Base-by-base conservation (phyloP, 2,329 filamentous ascomycete species). In the Epichloe brachyelytri region DNA sequence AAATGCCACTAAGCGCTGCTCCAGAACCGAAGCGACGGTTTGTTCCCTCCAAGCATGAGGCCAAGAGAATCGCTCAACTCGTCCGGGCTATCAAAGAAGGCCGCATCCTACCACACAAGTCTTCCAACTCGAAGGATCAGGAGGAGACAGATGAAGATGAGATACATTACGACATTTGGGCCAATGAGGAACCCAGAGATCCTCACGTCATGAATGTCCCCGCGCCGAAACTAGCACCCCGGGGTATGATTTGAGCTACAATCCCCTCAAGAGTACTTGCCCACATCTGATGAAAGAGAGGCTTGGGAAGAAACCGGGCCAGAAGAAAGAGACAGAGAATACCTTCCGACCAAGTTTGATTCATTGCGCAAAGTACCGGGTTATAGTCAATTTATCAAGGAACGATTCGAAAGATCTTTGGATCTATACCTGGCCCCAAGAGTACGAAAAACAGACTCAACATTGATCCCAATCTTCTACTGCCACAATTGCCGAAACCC, bases 1-100 rank as follows among this genome's bases (percentile, higher is more conserved):
- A 86, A 56, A 97, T 98, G 90, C 93, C 93, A 14, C 68, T 98
- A 52, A 96, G 88, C 64, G 85, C 90, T 44, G 93, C 93, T 0
- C 93, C 93, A 6, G 93, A 98, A 65, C 93, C 93, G 1, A 98
- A 98, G 72, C 80, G 93, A 56, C 83, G 93, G 60, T 98, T 97
- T 66, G 73, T 98, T 10, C 93, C 94, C 6, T 97, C 91, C 45
- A 97, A 96, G 69, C 88, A 98, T 67, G 93, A 98, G 69, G 86
- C 88, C 34, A 96, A 96, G 74, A 82, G 90, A 52, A 81, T 98
- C 48, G 95, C 96, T 81, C 97, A 98, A 72, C 82, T 98, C 61
- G 93, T 97, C 50, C 88, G 87, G 62, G 93, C 93, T 38, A 98
- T 98, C 59, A 83, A 86, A 57, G 91, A 97, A 68, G 93, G 94